These are phyloP conservation scores for Botrytis galanthina DNA, from an alignment of 2,329 filamentous ascomycete species.

Conservation along the genomic window DNA sequence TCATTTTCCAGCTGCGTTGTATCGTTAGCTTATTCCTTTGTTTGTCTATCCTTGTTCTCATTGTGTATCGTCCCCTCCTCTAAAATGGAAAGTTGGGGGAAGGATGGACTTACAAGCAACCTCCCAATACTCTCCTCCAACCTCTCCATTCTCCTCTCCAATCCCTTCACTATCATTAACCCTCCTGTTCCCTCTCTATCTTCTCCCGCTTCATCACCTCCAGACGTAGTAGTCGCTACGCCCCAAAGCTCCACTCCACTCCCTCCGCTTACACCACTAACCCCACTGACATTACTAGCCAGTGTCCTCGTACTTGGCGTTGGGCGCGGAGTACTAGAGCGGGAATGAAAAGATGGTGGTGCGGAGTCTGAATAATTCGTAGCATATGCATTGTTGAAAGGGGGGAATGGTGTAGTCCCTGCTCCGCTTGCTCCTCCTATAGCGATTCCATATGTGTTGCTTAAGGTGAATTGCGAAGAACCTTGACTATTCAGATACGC, in stretches of 20 bases:
- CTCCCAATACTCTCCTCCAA: constrained; percentile 34
- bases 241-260: constrained; percentile 32
- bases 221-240: constrained; percentile 30
- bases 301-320: constrained; percentile 26
- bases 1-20: constrained; percentile 14
- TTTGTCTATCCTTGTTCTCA: neutral
- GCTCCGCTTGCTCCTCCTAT: neutral
- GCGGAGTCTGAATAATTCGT: constrained; percentile 24
- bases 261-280: neutral
- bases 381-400: constrained; percentile 26
- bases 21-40: neutral
- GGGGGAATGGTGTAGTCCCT: constrained; percentile 18
- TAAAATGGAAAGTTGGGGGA: neutral
- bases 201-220: constrained; percentile 14
- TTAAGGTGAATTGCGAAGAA: neutral
- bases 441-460: neutral
- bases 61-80: neutral
- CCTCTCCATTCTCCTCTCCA: constrained; percentile 33
- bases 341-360: constrained; percentile 18
- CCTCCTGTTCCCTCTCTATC: constrained; percentile 23
- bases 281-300: constrained; percentile 12
- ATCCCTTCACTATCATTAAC: constrained; percentile 26
- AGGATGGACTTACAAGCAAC: constrained; percentile 25
- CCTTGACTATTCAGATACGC: neutral
- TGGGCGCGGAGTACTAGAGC: constrained; percentile 16